Conservation (phyloP, 169 alveolate genomes). For the Cryptosporidium sp. region DNA sequence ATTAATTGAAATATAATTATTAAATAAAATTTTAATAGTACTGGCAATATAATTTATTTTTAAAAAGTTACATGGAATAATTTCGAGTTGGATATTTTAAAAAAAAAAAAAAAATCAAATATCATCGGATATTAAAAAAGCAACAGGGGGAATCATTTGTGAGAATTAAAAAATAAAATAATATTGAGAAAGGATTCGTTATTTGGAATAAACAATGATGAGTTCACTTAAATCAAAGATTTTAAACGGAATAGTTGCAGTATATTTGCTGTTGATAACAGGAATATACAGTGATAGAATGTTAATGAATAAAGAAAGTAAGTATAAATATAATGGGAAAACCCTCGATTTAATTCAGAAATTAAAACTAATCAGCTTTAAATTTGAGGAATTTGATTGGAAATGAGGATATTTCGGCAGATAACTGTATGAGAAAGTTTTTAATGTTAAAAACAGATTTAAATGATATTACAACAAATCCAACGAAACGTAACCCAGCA, state of each 20-base stretch:
- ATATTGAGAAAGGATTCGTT: neutral
- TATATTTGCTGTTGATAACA: neutral
- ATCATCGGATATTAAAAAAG: neutral
- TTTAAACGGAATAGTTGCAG: neutral
- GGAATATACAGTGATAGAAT: neutral
- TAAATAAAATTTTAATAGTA: neutral
- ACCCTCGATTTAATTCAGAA: neutral
- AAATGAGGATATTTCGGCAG: constrained; percentile 28
- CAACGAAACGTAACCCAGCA: constrained; percentile 65
- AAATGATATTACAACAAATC: constrained; percentile 53
- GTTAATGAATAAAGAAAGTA: neutral
- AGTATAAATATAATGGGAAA: neutral
- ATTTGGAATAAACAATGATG: neutral
- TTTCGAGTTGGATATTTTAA: constrained; percentile 8
- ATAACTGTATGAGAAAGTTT: constrained; percentile 50
- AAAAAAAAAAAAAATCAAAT: no score
- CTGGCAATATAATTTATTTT: neutral
- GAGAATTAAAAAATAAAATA: neutral
- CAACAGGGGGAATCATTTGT: neutral
- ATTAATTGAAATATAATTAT: neutral
- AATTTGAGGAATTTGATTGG: constrained; percentile 2
- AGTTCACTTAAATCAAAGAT: neutral
- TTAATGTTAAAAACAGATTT: constrained; percentile 50
- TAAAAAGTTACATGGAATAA: constrained; percentile 14
- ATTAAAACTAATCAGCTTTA: neutral